Base-by-base conservation (phyloP, 2,329 filamentous ascomycete genomes). In the Xylariomycetidae sp. region DNA sequence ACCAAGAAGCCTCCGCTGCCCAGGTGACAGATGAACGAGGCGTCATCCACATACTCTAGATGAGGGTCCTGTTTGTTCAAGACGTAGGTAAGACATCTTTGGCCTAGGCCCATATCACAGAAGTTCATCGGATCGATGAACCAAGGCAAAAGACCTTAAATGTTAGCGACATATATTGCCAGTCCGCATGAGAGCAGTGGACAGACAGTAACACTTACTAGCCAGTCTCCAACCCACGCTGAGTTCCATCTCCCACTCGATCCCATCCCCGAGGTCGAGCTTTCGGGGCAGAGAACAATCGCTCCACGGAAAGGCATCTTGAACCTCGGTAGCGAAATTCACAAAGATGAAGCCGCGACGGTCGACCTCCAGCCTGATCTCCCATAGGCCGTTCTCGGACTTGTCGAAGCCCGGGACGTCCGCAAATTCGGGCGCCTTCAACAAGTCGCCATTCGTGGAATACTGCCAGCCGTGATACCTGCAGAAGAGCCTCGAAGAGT, bases 391-490 rank as follows among this genome's bases (percentile, higher is more conserved):
- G 41, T 80, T 79, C 50, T 72, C 57, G 9, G 61, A 57, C 54
- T 68, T 74, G 44, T 77, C 69, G 45, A 81, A 81, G 7, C 69
- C 72, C 2, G 63, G 58, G 1, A 79, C 55, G 14, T 70, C 65
- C 25, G 77, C 66, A 46, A 77, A 81, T 3, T 70, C 66, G 0
- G 76, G 76, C 2, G 77, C 76, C 51, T 80, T 80, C 16, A 75
- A 69, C 3, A 80, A 61, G 30, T 71, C 69, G 11, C 76, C 77
- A 17, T 62, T 65, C 3, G 75, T 59, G 27, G 74, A 70, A 40
- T 80, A 80, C 3, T 72, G 75, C 76, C 77, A 81, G 26, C 74
- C 75, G 46, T 80, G 76, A 46, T 80, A 80, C 38, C 70, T 70
- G 61, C 77, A 81, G 0, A 69, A 63, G 23, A 81, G 64, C 22